These are phyloP conservation scores for Rutstroemia sp. DNA, from an alignment of 2,329 filamentous ascomycete genomes.

Conservation along the genomic window DNA sequence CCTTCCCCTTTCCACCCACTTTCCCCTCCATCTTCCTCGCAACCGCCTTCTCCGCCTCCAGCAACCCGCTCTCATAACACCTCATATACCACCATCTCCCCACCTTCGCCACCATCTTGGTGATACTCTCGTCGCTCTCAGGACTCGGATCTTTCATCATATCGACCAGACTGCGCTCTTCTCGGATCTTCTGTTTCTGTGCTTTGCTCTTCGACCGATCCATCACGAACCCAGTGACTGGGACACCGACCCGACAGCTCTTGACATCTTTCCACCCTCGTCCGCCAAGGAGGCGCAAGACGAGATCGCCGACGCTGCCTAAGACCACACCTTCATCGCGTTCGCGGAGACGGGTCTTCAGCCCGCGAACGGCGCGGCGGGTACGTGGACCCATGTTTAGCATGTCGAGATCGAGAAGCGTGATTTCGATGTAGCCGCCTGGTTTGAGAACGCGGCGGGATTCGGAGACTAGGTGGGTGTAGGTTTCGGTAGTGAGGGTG, in stretches of 20 bases:
- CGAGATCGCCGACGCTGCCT: slow-evolving; percentile 49
- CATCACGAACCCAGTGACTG: slow-evolving; percentile 52
- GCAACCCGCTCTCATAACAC: slow-evolving; percentile 62
- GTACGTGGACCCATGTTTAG: slow-evolving; percentile 73
- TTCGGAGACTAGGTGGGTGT: slow-evolving; percentile 65
- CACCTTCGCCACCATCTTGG: slow-evolving; percentile 85
- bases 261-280: slow-evolving; percentile 67
- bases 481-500: slow-evolving; percentile 59
- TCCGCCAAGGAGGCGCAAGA: slow-evolving; percentile 60
- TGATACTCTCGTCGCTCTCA: slow-evolving; percentile 74
- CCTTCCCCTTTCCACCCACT: neutral
- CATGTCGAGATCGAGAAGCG: slow-evolving; percentile 70
- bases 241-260: slow-evolving; percentile 70
- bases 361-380: slow-evolving; percentile 57
- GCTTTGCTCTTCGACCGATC: slow-evolving; percentile 8
- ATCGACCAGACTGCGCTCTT: slow-evolving; percentile 50
- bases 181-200: slow-evolving; percentile 10
- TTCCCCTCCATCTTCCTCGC: neutral
- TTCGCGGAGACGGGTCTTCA: slow-evolving; percentile 64
- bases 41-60: neutral
- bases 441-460: slow-evolving; percentile 71
- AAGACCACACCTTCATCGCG: slow-evolving; percentile 54
- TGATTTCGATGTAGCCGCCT: slow-evolving; percentile 72
- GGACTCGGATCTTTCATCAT: slow-evolving; percentile 66
- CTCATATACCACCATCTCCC: slow-evolving; percentile 95